Evolutionary conservation across 208 protist genomes (phyloP).

Genomic region (Acanthamoeba lenticulata): DNA sequence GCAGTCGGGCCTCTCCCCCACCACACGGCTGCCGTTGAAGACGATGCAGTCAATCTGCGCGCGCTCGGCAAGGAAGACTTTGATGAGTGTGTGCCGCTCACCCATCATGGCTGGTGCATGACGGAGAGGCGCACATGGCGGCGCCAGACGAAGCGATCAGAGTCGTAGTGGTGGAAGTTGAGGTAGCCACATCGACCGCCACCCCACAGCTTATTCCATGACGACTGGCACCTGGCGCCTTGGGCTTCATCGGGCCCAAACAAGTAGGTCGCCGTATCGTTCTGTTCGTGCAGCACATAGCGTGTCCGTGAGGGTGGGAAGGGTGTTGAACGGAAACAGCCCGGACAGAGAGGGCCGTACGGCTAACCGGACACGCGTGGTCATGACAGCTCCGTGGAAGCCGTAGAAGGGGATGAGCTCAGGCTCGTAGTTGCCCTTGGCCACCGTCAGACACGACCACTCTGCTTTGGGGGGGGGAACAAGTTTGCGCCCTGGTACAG

Average conservation of each 20-base stretch:
- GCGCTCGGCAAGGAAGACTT: not conserved
- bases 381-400: not conserved
- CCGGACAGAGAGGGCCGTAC: not conserved
- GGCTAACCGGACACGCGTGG: not conserved
- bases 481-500: too few species aligned
- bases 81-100: not conserved
- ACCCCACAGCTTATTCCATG: constrained; percentile 18
- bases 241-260: not conserved
- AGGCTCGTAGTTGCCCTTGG: not conserved
- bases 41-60: not conserved
- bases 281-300: not conserved
- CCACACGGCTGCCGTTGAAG: constrained; percentile 17
- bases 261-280: not conserved
- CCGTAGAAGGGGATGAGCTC: not conserved
- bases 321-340: not conserved
- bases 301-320: not conserved
- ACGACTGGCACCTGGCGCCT: not conserved
- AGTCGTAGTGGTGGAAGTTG: constrained; percentile 45
- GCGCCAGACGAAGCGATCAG: not conserved
- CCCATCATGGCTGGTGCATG: not conserved
- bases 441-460: not conserved
- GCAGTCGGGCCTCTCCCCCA: not conserved
- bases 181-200: not conserved
- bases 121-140: not conserved
- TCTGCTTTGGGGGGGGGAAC: too few species aligned